These are phyloP conservation scores for Salix suchowensis DNA, from an alignment of 345 rosid species.

Conservation along the genomic window DNA sequence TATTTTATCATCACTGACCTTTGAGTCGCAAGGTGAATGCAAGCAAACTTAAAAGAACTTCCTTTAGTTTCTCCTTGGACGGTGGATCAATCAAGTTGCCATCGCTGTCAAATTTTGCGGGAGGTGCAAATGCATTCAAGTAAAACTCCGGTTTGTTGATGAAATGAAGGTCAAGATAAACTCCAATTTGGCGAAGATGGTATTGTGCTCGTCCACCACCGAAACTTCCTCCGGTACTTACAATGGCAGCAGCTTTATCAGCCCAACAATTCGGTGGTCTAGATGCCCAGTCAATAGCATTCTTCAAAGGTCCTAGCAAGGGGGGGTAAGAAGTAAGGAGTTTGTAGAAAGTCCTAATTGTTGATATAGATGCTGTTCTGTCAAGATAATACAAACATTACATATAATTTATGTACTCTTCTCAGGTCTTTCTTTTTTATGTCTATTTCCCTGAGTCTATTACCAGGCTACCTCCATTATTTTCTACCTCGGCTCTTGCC, in stretches of 20 bases:
- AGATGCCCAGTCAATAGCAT: slow-evolving; percentile 91
- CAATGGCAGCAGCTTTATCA: slow-evolving; percentile 75
- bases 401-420: too few species aligned
- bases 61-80: slow-evolving; percentile 42
- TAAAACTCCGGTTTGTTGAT: slow-evolving; percentile 79
- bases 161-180: slow-evolving; percentile 76
- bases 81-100: slow-evolving; percentile 61
- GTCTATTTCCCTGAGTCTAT: too few species aligned
- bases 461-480: too few species aligned
- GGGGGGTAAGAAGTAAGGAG: neutral
- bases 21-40: slow-evolving; percentile 51
- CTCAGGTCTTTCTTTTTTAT: too few species aligned
- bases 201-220: slow-evolving; percentile 63
- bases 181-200: slow-evolving; percentile 86
- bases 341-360: neutral
- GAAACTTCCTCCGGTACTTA: slow-evolving; percentile 61
- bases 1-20: slow-evolving; percentile 17
- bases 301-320: slow-evolving; percentile 69
- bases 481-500: too few species aligned
- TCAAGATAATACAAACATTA: too few species aligned
- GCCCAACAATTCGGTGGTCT: slow-evolving; percentile 80
- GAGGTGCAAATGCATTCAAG: slow-evolving; percentile 66
- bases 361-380: too few species aligned
- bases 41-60: slow-evolving; percentile 56
- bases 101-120: slow-evolving; percentile 64